Conservation (phyloP, 371 early-diverging fungal genomes). For the Parasitella parasitica region DNA sequence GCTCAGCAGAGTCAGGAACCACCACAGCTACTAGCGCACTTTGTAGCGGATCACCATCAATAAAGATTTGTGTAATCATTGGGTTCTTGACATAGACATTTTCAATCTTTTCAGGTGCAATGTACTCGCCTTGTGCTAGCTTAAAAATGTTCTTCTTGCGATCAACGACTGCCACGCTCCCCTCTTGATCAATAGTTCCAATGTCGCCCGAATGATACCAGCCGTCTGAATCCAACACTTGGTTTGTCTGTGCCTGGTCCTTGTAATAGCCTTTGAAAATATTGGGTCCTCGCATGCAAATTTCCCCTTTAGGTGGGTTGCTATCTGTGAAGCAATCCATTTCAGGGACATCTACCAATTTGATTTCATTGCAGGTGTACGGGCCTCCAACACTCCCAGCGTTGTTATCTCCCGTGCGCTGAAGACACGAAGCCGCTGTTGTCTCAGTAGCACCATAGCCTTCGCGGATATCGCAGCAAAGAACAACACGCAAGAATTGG, state of each 20-base stretch:
- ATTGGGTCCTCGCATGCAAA: conserved; percentile 84
- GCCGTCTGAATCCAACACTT: conserved; percentile 79
- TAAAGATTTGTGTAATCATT: conserved; percentile 63
- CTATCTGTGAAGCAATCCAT: conserved; percentile 82
- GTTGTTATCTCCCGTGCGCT: conserved; percentile 44
- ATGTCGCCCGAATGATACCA: conserved; percentile 95
- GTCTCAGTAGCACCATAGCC: conserved; percentile 95
- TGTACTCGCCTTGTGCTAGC: conserved; percentile 89
- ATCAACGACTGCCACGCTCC: conserved; percentile 81
- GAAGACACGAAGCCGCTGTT: conserved; percentile 59
- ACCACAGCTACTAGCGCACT: conserved; percentile 77
- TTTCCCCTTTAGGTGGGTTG: conserved; percentile 86
- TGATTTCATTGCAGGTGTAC: conserved; percentile 66
- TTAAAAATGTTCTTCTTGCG: conserved; percentile 98
- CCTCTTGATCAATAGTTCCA: conserved; percentile 72
- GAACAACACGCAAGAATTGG: conserved; percentile 84
- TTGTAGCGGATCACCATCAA: conserved; percentile 87
- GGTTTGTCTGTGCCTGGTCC: conserved; percentile 77
- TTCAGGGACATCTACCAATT: conserved; percentile 89
- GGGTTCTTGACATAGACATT: conserved; percentile 57
- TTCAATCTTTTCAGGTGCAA: conserved; percentile 97
- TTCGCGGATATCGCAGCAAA: conserved; percentile 64
- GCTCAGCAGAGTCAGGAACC: conserved; percentile 76
- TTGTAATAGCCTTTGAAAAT: conserved; percentile 85
- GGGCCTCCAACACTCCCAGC: conserved; percentile 82